phyloP scores from a whole-genome alignment of 1,284 basidiomycete genomes.

The Singerocomus inundabilis region DNA sequence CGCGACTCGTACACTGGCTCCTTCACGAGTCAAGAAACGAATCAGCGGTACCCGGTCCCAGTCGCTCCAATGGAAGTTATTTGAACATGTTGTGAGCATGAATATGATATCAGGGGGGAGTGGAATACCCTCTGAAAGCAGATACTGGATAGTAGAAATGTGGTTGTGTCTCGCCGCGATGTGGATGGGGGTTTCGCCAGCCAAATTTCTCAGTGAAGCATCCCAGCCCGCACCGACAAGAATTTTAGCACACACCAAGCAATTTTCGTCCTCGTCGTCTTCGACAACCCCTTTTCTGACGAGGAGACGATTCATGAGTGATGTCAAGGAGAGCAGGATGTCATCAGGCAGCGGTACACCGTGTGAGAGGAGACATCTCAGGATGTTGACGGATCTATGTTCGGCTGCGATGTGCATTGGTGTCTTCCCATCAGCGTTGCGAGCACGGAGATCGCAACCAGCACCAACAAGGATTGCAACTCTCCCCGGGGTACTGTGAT shows the following conservation, averaged over 20 bases:
- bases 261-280: no score
- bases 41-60: background rate
- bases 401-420: background rate
- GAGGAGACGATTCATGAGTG: background rate
- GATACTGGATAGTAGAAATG: background rate
- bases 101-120: constrained; percentile 2
- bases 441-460: background rate
- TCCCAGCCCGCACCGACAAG: background rate
- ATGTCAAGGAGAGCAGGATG: background rate
- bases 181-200: constrained; percentile 3
- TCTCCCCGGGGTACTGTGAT: background rate
- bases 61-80: no score
- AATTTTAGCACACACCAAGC: background rate
- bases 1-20: background rate
- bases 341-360: background rate
- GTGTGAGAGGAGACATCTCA: background rate
- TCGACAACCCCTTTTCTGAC: background rate
- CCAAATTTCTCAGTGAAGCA: no score
- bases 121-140: background rate
- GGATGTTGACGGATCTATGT: background rate
- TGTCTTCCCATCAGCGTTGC: background rate
- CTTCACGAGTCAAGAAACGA: background rate
- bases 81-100: no score
- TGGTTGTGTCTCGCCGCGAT: background rate
- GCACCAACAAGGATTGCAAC: background rate